Evolutionary conservation across 345 rosid genomes (phyloP), one percentile per base, ranked within the genome.

Genomic region (Acer saccharum): DNA sequence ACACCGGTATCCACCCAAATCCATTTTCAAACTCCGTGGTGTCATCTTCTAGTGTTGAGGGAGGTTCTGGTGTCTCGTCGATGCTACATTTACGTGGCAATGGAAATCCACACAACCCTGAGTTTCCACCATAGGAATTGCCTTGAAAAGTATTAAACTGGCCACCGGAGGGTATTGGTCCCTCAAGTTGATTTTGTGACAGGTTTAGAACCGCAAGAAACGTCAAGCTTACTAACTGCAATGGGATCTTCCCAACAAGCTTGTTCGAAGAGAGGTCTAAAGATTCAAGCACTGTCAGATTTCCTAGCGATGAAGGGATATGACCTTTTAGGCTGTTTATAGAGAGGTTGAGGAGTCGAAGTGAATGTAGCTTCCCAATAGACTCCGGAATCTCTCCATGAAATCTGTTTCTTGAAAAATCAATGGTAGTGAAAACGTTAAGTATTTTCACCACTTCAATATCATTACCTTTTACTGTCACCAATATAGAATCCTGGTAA

Each of bases 301-400:
- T 57, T 57, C 10, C 62, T 17, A 57, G 76, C 1, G 73, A 73
- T 10, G 52, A n/a, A 16, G 81, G 76, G 13, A 81, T 78, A 3
- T 44, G 62, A 21, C 76, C 81, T 9, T 32, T 55, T 10, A 77
- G 54, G 7, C 2, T 41, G 72, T 73, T 73, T 14, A 66, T 65
- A 11, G 77, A 73, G 20, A 57, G 62, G 25, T 57, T 57, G 17
- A 57, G 23, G 23, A 57, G 21, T 20, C 23, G 20, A 20, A 57
- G 23, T 13, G 62, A 57, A 17, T 8, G 20, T 17, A 57, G 62
- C 25, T 57, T 20, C 1, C 62, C 62, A 57, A 57, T 57, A 6
- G 62, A n/a, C 23, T 57, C 23, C n/a, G 62, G 62, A 57, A 57
- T 57, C 23, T 57, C 62, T 57, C 62, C 62, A 6, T 57, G 21